Evolutionary conservation across 805 yeast species (phyloP), one percentile per base, ranked within the genome.

Genomic region (Debaryomyces tyrocola): DNA sequence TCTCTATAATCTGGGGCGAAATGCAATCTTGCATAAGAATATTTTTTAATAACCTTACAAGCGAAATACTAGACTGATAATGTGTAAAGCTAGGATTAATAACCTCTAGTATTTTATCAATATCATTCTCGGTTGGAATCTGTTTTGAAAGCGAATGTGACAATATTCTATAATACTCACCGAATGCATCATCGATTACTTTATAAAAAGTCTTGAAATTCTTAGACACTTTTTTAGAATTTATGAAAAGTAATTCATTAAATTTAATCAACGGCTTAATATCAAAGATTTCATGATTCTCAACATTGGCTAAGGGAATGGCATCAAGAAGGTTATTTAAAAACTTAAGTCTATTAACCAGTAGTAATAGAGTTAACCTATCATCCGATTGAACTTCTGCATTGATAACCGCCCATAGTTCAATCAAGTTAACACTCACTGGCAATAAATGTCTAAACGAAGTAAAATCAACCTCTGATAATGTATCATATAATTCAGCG

Each of bases 171-270:
- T 56, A 64, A 34, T 60, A 56, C 33, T 61, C 62, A 3, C 77
- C 75, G 40, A 49, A 54, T 4, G 70, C 60, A n/a, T 58, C 63
- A 42, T 77, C 79, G 45, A 65, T 71, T 4, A 69, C 55, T 52
- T 75, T 79, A 51, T 78, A 77, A 48, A 75, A 76, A 40, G 64
- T 54, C 15, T 56, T 54, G 1, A 62, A 60, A 1, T 57, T 46
- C 46, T 56, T 65, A 14, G 62, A 43, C 15, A 57, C 50, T 17
- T 51, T 55, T 6, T 47, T 33, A 0, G 68, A 48, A 28, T 60
- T 59, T n/a, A 28, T 33, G 24, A 66, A 53, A 6, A 67, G 37
- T 4, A 24, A 34, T 4, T 44, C 34, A 11, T 56, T 51, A 28
- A 72, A 52, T 1, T 40, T 36, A 12, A 47, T 14, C n/a, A 75